phyloP scores from a whole-genome alignment of 768 basidiomycete genomes.

The Mycena pura region DNA sequence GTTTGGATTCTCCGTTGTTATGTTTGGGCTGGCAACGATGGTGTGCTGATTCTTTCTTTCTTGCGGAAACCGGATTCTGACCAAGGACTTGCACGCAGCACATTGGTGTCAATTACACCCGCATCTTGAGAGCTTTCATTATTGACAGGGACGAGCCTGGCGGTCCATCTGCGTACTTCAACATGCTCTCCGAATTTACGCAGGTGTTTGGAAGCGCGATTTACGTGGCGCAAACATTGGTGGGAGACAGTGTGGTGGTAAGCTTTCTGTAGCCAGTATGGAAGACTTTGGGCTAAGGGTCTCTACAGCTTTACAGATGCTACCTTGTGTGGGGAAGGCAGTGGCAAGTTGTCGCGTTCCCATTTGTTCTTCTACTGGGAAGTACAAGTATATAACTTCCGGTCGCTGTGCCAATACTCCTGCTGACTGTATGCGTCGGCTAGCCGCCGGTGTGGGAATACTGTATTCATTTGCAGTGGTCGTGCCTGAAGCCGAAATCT shows the following conservation, averaged over 20 bases:
- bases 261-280: slow-evolving; percentile 7
- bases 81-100: slow-evolving; percentile 33
- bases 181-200: slow-evolving; percentile 41
- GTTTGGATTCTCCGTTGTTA: slow-evolving; percentile 38
- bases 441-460: slow-evolving; percentile 39
- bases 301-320: slow-evolving; percentile 36
- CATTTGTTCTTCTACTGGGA: slow-evolving; percentile 36
- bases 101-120: slow-evolving; percentile 41
- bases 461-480: slow-evolving; percentile 40
- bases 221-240: slow-evolving; percentile 44
- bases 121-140: slow-evolving; percentile 45
- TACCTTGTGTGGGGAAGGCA: slow-evolving; percentile 42
- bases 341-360: slow-evolving; percentile 32
- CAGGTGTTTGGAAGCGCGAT: slow-evolving; percentile 45
- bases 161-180: slow-evolving; percentile 41
- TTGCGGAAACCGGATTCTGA: neutral
- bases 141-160: slow-evolving; percentile 31
- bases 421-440: neutral
- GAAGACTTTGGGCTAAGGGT: neutral
- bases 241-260: slow-evolving; percentile 46
- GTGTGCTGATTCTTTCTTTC: slow-evolving; percentile 20
- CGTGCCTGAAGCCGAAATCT: slow-evolving; percentile 37
- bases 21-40: slow-evolving; percentile 42
- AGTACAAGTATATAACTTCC: slow-evolving; percentile 34
- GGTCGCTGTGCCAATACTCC: neutral